Conservation (phyloP, 169 alveolate species). For the Eimeria maxima region DNA sequence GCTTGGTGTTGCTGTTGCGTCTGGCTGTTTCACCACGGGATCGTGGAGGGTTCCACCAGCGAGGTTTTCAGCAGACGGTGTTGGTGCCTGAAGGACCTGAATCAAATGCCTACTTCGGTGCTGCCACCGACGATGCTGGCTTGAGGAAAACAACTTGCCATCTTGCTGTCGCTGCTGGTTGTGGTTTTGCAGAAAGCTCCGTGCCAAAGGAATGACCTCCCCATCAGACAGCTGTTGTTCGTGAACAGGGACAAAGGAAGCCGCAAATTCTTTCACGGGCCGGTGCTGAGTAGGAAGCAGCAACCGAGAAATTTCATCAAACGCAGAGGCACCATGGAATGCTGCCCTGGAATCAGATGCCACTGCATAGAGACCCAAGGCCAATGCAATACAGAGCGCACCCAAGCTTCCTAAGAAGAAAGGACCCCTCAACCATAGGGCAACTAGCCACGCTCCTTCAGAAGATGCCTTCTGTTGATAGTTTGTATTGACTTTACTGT, state of each 20-base stretch:
- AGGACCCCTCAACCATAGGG: slow-evolving; percentile 64
- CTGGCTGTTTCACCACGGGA: not conserved
- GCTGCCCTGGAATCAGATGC: slow-evolving; percentile 38
- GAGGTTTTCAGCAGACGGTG: not conserved
- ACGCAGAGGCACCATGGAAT: slow-evolving; percentile 27
- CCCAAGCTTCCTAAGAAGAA: slow-evolving; percentile 68
- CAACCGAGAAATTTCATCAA: not conserved
- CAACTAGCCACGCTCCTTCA: slow-evolving; percentile 75
- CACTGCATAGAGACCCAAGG: slow-evolving; percentile 28
- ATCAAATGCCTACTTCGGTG: not conserved
- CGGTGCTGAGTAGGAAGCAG: slow-evolving; percentile 17
- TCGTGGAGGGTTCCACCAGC: not conserved
- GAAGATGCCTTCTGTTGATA: not conserved
- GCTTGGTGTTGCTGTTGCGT: not conserved
- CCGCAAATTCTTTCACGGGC: not conserved
- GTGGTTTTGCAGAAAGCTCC: not conserved
- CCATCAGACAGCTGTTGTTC: not conserved
- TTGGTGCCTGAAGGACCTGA: not conserved
- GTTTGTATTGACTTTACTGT: not conserved
- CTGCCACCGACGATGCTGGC: slow-evolving; percentile 9
- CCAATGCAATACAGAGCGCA: slow-evolving; percentile 25
- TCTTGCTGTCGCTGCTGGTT: slow-evolving; percentile 14
- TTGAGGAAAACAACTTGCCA: not conserved
- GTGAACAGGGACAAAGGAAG: not conserved
- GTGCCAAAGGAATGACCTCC: not conserved